phyloP scores from a whole-genome alignment of 192 early-diverging fungal species.

The Chytriomyces sp. region DNA sequence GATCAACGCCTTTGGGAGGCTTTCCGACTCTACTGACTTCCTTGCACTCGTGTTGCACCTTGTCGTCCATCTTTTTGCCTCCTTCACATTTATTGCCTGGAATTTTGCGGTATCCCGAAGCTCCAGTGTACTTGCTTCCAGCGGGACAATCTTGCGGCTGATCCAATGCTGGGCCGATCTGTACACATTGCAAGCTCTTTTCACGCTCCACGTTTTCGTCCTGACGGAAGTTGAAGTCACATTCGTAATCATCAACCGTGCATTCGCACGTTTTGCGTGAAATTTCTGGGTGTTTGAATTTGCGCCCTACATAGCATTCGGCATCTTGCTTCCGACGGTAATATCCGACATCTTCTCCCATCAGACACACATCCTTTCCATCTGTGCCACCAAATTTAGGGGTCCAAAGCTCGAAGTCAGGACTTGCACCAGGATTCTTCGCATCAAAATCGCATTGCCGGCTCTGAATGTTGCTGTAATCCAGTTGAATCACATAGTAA shows the following conservation, averaged over 20 bases:
- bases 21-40: conserved; percentile 1
- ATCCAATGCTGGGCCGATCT: conserved; percentile 57
- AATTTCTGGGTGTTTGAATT: conserved; percentile 62
- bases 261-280: conserved; percentile 67
- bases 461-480: conserved; percentile 62
- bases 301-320: conserved; percentile 72
- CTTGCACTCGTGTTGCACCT: conserved; percentile 37
- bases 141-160: conserved; percentile 64
- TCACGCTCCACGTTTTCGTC: conserved; percentile 41
- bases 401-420: conserved; percentile 78
- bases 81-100: conserved; percentile 81
- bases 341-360: conserved; percentile 76
- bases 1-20: conserved; percentile 9
- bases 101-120: conserved; percentile 79
- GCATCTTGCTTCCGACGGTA: conserved; percentile 76
- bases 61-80: conserved; percentile 29
- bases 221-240: conserved; percentile 81
- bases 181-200: conserved; percentile 53
- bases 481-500: conserved; percentile 64
- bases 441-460: conserved; percentile 70
- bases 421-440: conserved; percentile 45
- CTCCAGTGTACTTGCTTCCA: conserved; percentile 70
- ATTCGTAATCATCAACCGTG: conserved; percentile 86
- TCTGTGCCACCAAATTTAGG: conserved; percentile 37
- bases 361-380: conserved; percentile 65